These are phyloP conservation scores for Houttuynia cordata DNA, from an alignment of 164 flowering plant species.

Conservation along the genomic window DNA sequence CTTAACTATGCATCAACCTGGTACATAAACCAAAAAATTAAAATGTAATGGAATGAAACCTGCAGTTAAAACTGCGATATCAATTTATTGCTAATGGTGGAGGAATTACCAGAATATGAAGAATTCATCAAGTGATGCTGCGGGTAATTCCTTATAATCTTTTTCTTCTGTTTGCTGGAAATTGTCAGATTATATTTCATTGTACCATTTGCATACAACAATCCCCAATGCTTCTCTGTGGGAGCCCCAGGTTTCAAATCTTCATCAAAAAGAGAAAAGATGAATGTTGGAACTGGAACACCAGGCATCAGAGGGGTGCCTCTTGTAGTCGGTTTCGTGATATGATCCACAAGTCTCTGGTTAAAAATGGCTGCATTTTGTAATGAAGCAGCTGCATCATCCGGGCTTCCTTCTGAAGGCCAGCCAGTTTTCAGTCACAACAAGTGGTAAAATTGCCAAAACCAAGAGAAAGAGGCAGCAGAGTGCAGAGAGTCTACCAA, in stretches of 20 bases:
- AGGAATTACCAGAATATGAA: neutral
- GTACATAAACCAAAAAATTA: too few species aligned
- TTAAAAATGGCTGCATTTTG: slow-evolving; percentile 7
- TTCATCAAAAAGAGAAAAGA: neutral
- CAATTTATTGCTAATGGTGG: too few species aligned
- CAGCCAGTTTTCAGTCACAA: neutral
- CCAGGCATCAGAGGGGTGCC: neutral
- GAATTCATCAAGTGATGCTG: neutral
- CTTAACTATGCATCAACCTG: too few species aligned
- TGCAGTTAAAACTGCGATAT: too few species aligned
- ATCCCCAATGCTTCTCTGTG: neutral
- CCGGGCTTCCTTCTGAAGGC: neutral
- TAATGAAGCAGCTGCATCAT: slow-evolving; percentile 1
- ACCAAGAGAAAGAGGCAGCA: neutral
- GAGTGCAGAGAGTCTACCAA: neutral
- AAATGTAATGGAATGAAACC: too few species aligned
- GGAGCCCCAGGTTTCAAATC: neutral
- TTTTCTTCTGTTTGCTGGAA: neutral
- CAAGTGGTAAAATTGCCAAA: neutral
- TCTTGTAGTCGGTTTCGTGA: neutral
- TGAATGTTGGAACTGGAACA: neutral
- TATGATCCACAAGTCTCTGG: slow-evolving; percentile 3
- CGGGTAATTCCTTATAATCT: neutral
- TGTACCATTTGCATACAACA: slow-evolving; percentile 4
- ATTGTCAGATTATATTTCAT: slow-evolving; percentile 1